phyloP scores from a whole-genome alignment of 2,329 filamentous ascomycete genomes.

The Alternaria atra region DNA sequence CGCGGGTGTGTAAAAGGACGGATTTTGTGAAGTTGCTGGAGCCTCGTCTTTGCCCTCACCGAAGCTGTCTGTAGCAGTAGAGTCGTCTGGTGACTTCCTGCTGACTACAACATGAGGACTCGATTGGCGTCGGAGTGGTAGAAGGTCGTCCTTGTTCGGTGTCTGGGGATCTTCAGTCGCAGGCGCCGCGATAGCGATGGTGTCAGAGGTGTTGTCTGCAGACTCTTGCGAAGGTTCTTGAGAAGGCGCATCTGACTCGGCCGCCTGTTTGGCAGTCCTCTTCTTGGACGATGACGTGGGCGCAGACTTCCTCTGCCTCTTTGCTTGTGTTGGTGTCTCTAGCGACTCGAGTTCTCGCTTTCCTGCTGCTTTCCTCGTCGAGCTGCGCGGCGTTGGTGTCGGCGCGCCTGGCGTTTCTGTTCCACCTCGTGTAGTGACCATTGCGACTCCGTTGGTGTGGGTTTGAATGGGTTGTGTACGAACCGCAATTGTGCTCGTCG shows the following conservation, averaged over 20 bases:
- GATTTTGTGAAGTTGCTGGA: slow-evolving; percentile 25
- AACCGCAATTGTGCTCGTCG: slow-evolving; percentile 37
- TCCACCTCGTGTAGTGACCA: slow-evolving; percentile 49
- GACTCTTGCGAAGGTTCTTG: slow-evolving; percentile 19
- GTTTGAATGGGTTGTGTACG: slow-evolving; percentile 11
- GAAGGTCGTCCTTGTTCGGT: slow-evolving; percentile 20
- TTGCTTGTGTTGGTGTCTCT: slow-evolving; percentile 41
- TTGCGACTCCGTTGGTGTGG: slow-evolving; percentile 24
- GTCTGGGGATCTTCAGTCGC: slow-evolving; percentile 10
- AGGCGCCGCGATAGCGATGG: slow-evolving; percentile 20
- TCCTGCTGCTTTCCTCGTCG: slow-evolving; percentile 31
- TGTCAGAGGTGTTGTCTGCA: slow-evolving; percentile 23
- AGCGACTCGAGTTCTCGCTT: slow-evolving; percentile 44
- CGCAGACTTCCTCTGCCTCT: slow-evolving; percentile 38
- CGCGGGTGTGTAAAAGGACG: slow-evolving; percentile 35
- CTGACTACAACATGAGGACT: slow-evolving; percentile 36
- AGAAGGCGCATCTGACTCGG: background rate
- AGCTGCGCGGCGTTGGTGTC: slow-evolving; percentile 35
- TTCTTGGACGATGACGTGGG: slow-evolving; percentile 21
- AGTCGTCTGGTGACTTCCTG: slow-evolving; percentile 21
- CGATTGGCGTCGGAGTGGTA: slow-evolving; percentile 33
- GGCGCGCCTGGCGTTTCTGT: slow-evolving; percentile 37
- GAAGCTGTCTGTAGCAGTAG: slow-evolving; percentile 11
- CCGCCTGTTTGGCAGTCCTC: slow-evolving; percentile 4
- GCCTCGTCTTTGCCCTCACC: slow-evolving; percentile 19